These are phyloP conservation scores for Colletotrichum musae DNA, from an alignment of 2,329 filamentous ascomycete genomes.

Conservation along the genomic window DNA sequence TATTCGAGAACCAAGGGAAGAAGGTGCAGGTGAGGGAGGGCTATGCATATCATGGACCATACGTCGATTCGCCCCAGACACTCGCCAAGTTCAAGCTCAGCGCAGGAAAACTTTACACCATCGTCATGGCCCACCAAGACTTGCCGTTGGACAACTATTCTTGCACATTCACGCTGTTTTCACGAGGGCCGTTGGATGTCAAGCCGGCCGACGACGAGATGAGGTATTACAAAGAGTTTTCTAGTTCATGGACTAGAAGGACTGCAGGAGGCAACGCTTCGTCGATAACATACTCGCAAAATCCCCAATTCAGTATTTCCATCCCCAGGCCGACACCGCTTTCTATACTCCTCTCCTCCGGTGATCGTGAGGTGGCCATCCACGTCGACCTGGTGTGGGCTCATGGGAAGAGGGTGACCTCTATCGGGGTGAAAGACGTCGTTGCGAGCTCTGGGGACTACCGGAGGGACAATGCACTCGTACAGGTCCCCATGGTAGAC, in stretches of 20 bases:
- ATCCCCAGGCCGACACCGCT: constrained; percentile 72
- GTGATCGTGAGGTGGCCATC: constrained; percentile 77
- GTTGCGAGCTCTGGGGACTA: constrained; percentile 91
- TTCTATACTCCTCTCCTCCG: constrained; percentile 81
- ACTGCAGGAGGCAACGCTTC: constrained; percentile 89
- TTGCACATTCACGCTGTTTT: constrained; percentile 92
- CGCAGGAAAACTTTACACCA: constrained; percentile 62
- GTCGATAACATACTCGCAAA: constrained; percentile 82
- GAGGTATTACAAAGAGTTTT: constrained; percentile 68
- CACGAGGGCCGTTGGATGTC: constrained; percentile 73
- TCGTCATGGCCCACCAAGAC: constrained; percentile 84
- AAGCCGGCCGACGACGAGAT: constrained; percentile 73
- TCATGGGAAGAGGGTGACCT: constrained; percentile 77
- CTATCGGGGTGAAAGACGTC: constrained; percentile 82
- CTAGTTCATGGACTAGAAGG: constrained; percentile 80
- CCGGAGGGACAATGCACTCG: constrained; percentile 81
- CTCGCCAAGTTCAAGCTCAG: constrained; percentile 75
- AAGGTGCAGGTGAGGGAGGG: constrained; percentile 82
- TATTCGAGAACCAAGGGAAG: constrained; percentile 80
- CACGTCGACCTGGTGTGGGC: constrained; percentile 90
- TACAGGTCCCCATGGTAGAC: constrained; percentile 72
- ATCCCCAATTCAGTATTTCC: constrained; percentile 86
- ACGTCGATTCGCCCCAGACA: constrained; percentile 93
- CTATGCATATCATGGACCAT: constrained; percentile 82
- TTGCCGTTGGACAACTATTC: constrained; percentile 80